phyloP scores from a whole-genome alignment of 1,284 basidiomycete genomes.

The Sphaerobolus stellatus region DNA sequence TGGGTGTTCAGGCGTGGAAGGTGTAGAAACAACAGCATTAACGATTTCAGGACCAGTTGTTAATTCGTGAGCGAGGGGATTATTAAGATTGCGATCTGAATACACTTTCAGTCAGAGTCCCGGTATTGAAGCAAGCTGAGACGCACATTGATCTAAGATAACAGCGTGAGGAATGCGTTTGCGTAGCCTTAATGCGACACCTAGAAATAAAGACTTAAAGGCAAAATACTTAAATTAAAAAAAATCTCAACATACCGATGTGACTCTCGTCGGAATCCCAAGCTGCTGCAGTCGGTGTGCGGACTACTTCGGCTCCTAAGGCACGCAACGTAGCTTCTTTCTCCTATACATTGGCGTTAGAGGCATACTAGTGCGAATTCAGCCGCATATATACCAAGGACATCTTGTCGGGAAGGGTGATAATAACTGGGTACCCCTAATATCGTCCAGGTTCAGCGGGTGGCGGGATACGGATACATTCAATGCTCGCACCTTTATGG shows the following conservation, averaged over 20 bases:
- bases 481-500: conserved; percentile 68
- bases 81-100: conserved; percentile 49
- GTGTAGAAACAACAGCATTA: conserved; percentile 63
- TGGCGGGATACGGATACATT: conserved; percentile 23
- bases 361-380: not conserved
- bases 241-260: conserved; percentile 61
- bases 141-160: conserved; percentile 84
- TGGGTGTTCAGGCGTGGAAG: conserved; percentile 50
- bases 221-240: not conserved
- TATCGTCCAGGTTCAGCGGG: conserved; percentile 30
- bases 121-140: conserved; percentile 40
- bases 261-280: conserved; percentile 86
- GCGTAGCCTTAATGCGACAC: conserved; percentile 77
- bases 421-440: conserved; percentile 90
- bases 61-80: conserved; percentile 86
- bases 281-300: conserved; percentile 90
- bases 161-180: conserved; percentile 81
- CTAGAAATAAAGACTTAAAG: conserved; percentile 81
- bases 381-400: conserved; percentile 56
- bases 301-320: conserved; percentile 90
- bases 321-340: conserved; percentile 92
- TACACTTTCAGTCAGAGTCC: not conserved
- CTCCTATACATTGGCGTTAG: conserved; percentile 49
- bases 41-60: conserved; percentile 91
- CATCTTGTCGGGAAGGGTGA: conserved; percentile 97